Base-by-base conservation (phyloP, 768 basidiomycete species). In the Termitomyces sp. region DNA sequence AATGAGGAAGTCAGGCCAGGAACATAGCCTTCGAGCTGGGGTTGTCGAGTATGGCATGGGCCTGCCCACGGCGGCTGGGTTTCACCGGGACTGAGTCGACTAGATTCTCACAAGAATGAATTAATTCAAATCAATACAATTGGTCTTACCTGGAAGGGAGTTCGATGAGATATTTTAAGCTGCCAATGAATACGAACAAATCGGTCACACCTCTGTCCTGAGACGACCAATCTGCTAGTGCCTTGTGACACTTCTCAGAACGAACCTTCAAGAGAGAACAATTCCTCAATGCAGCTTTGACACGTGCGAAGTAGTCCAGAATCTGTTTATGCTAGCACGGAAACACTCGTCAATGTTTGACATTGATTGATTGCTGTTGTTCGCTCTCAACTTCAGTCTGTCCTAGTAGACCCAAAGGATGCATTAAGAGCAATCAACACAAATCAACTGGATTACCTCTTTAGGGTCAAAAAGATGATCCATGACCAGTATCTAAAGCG, bases 91-190 rank as follows among this genome's bases (percentile, higher is more conserved):
- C 68, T 59, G 0, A 54, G 13, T 20, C 65, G 68, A 16, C 57
- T 54, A 3, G 56, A 47, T 20, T 73, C 68, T n/a, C 60, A 70
- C 70, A 14, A 76, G 58, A 48, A 74, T 57, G 0, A 72, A 72
- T 7, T 59, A 40, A 3, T 58, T 60, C n/a, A 73, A 51, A 26
- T 68, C 65, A 9, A 71, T 65, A 10, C 63, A 55, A 50, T 71
- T 68, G 9, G 69, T 72, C 58, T 68, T 70, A 32, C 20, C 20
- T 32, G 8, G 6, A 30, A 35, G 20, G 18, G 7, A 18, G 12
- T 16, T 16, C 6, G 1, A 13, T 36, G n/a, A 33, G 24, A 33
- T 6, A 54, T 20, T 26, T 1, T 40, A 9, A 14, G 22, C 24
- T 48, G 40, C 7, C n/a, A 13, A 32, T 6, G 35, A 20, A 42